Evolutionary conservation across 2,329 filamentous ascomycete species (phyloP).

Genomic region (Fusarium irregulare): DNA sequence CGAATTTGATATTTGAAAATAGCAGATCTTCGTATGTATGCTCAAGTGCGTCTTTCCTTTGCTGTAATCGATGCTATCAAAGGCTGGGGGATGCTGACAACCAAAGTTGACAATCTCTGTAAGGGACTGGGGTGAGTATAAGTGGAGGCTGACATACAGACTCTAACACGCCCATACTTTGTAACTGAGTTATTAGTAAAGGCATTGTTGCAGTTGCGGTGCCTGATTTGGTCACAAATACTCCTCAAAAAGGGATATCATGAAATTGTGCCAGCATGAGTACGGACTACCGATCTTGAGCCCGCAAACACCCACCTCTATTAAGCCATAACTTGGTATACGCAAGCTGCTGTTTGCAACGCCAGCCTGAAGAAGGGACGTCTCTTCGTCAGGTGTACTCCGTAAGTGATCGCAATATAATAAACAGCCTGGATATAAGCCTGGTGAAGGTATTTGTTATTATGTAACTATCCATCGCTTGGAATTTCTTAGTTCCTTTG

Average conservation of each 20-base stretch:
- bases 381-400: not conserved
- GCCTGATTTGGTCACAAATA: not conserved
- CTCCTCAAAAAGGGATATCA: not conserved
- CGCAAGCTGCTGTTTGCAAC: not conserved
- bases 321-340: not conserved
- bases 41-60: not conserved
- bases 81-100: constrained; percentile 2
- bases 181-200: not conserved
- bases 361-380: not conserved
- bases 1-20: not conserved
- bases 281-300: not conserved
- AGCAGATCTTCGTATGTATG: not conserved
- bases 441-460: not conserved
- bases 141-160: constrained; percentile 13
- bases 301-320: not conserved
- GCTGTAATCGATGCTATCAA: not conserved
- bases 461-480: not conserved
- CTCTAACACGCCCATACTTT: not conserved
- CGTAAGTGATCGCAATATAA: not conserved
- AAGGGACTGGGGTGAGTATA: constrained; percentile 1
- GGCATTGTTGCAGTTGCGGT: not conserved
- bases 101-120: not conserved
- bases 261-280: not conserved
- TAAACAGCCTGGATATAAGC: not conserved
- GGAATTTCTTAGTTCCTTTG: not conserved